Evolutionary conservation across 495 filamentous ascomycete species (phyloP).

Genomic region (Aspergillus heteromorphus): DNA sequence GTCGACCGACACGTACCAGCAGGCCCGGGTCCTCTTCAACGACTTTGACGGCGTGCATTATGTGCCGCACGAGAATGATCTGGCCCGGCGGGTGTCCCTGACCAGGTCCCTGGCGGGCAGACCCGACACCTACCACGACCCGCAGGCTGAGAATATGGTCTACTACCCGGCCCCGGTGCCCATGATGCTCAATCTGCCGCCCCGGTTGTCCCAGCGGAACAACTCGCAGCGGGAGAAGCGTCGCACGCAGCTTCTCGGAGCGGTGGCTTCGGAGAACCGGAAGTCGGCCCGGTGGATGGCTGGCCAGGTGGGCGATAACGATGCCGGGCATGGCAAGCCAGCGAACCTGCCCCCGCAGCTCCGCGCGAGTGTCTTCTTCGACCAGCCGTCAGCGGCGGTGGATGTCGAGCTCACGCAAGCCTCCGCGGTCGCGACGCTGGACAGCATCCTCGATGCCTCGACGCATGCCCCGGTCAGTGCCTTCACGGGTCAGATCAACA

Average conservation of each 20-base stretch:
- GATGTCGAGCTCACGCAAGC: slow-evolving; percentile 67
- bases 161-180: slow-evolving; percentile 96
- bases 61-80: slow-evolving; percentile 40
- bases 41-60: slow-evolving; percentile 96
- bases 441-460: slow-evolving; percentile 93
- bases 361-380: slow-evolving; percentile 86
- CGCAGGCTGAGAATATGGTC: slow-evolving; percentile 70
- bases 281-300: slow-evolving; percentile 36
- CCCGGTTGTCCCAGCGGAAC: slow-evolving; percentile 73
- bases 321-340: slow-evolving; percentile 25
- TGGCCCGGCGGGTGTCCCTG: slow-evolving; percentile 32
- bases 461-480: slow-evolving; percentile 86
- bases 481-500: slow-evolving; percentile 89
- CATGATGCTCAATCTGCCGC: slow-evolving; percentile 86
- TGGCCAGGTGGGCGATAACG: slow-evolving; percentile 16
- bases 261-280: slow-evolving; percentile 43
- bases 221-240: slow-evolving; percentile 59
- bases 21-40: slow-evolving; percentile 66
- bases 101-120: slow-evolving; percentile 39
- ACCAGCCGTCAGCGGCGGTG: slow-evolving; percentile 55
- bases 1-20: slow-evolving; percentile 64
- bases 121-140: slow-evolving; percentile 58
- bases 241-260: slow-evolving; percentile 56
- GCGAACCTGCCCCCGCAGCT: slow-evolving; percentile 74
- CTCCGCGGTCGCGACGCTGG: slow-evolving; percentile 82